Evolutionary conservation across 2,329 filamentous ascomycete genomes (phyloP).

Genomic region (Nemania sp.): DNA sequence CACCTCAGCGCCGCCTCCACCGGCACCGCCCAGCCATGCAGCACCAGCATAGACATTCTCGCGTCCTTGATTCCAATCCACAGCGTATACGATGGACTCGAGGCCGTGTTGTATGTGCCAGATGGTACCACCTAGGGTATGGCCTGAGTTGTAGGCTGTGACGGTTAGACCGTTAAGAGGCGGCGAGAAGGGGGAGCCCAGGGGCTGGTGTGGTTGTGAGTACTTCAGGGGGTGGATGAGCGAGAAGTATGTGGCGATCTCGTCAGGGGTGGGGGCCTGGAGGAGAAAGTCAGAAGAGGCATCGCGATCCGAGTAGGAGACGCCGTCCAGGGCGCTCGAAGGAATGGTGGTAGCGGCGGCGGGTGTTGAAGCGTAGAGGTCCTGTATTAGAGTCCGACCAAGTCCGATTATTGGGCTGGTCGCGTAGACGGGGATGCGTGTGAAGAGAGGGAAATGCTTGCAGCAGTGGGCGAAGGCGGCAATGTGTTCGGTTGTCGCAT

Average conservation of each 20-base stretch:
- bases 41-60: constrained; percentile 95
- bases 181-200: constrained; percentile 87
- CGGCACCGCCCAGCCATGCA: constrained; percentile 88
- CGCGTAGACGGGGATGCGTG: constrained; percentile 92
- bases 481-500: constrained; percentile 90
- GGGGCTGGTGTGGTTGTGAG: constrained; percentile 92
- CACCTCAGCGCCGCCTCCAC: constrained; percentile 74
- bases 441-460: constrained; percentile 93
- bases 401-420: constrained; percentile 94
- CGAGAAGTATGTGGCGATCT: constrained; percentile 93
- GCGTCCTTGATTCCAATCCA: constrained; percentile 98
- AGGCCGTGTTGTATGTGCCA: constrained; percentile 98
- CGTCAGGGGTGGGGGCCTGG: constrained; percentile 81
- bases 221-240: constrained; percentile 94
- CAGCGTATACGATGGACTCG: constrained; percentile 96
- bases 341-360: constrained; percentile 88
- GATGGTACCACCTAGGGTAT: constrained; percentile 95
- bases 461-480: constrained; percentile 96
- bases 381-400: constrained; percentile 88
- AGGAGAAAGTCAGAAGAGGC: constrained; percentile 68
- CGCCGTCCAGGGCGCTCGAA: constrained; percentile 75
- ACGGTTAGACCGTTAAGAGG: constrained; percentile 91
- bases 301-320: constrained; percentile 64
- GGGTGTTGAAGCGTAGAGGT: constrained; percentile 90
- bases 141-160: constrained; percentile 95